Evolutionary conservation across 192 early-diverging fungal genomes (phyloP), one percentile per base, ranked within the genome.

Genomic region (Irineochytrium annulatum): DNA sequence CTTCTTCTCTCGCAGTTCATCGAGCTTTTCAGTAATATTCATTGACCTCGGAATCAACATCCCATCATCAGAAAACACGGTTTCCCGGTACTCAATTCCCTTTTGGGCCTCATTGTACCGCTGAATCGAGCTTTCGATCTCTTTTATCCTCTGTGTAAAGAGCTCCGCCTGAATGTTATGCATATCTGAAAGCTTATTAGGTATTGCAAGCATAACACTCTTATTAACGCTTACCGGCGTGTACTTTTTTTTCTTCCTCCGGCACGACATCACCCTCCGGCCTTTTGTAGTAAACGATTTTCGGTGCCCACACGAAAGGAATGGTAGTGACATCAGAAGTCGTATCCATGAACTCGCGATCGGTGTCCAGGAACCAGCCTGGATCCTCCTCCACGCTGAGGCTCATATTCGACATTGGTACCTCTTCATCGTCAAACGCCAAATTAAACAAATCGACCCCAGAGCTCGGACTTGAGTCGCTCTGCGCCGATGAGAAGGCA

Each of bases 271-370:
- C 46, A 20, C 46, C 17, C n/a, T n/a, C n/a, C n/a, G n/a, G n/a
- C n/a, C n/a, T n/a, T 20, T 55, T 55, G 29, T 46, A 55, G 22
- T 80, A 86, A 41, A 71, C 68, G 26, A 87, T 68, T 43, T 73
- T 75, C 1, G 86, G 86, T 8, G 79, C 62, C 68, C 76, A 85
- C 22, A 80, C 71, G 52, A 88, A 81, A 0, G 86, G 80, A 1
- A 83, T 62, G 22, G 86, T 75, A 20, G 52, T 46, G 3, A 79
- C 52, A 4, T 73, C 73, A 32, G 68, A 55, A 1, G 34, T 31
- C 1, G 55, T 55, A 29, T 71, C 53, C 26, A 84, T 48, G 34
- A 78, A 82, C 16, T 78, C 63, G 62, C 67, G 79, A 62, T 85
- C 81, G 48, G 80, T 74, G 13, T 71, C 55, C 62, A 83, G 70